Base-by-base conservation (phyloP, 805 yeast species). In the Spathaspora hagerdaliae region DNA sequence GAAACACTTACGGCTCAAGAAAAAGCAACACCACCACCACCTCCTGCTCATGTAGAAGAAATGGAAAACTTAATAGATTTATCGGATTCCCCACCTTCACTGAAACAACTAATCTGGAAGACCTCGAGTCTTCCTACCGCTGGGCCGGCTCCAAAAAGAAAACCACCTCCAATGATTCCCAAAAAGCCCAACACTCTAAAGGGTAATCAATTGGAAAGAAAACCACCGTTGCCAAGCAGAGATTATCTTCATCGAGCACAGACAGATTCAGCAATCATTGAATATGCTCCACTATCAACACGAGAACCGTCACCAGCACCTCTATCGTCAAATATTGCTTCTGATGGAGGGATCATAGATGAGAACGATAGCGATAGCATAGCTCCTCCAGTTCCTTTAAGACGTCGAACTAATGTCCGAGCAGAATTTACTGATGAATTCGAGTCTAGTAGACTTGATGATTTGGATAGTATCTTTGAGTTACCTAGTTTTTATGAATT, bases 91-190 rank as follows among this genome's bases (percentile, higher is more conserved):
- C 64, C 69, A 11, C 39, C 41, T 6, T 36, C 36, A 31, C 53
- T 19, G 24, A 19, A 19, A 19, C 24, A 2, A 19, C 24, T 19
- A 19, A 19, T 19, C 24, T 19, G 24, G 24, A 19, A 19, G 24
- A 19, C 52, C 2, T 37, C 58, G 2, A 59, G 47, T 5, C 49
- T 56, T 7, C 32, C 49, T 27, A 3, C 42, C 3, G 2, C 38
- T 14, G 19, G 11, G 37, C 13, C 37, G 10, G 41, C 41, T 27
- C 41, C 51, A 37, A 44, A 46, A 24, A 31, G 53, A 7, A 57
- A 55, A 42, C 52, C 62, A 3, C 66, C 74, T 0, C 82, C 83
- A 0, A 52, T 72, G 48, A 64, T 75, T 0, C 83, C 83, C 0
- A 63, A 60, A 31, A 79, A 79, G 49, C 83, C 83, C 3, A 52